These are phyloP conservation scores for Globisporangium takayamanum DNA, from an alignment of 352 stramenopile species.

Conservation along the genomic window DNA sequence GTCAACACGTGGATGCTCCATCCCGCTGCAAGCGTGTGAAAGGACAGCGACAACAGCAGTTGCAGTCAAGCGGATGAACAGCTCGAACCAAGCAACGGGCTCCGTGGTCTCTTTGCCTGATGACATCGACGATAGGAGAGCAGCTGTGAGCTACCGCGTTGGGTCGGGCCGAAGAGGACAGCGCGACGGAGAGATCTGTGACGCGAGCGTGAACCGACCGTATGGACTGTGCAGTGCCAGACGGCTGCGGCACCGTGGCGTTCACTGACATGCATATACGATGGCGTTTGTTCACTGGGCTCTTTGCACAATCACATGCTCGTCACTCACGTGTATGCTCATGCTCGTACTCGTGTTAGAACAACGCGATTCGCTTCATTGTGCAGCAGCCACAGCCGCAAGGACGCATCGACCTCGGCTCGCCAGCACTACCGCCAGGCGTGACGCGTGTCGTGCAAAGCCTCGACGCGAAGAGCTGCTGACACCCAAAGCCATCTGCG, in stretches of 20 bases:
- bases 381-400: constrained; percentile 2
- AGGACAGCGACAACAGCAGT: too few species aligned
- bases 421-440: not conserved
- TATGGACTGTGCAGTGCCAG: constrained; percentile 24
- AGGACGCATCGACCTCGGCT: not conserved
- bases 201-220: constrained; percentile 29
- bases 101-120: not conserved
- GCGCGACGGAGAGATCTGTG: constrained; percentile 20
- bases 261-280: constrained; percentile 35
- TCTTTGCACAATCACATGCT: not conserved
- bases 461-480: constrained; percentile 26
- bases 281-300: not conserved
- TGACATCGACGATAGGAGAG: not conserved
- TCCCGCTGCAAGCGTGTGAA: too few species aligned
- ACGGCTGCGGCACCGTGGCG: constrained; percentile 14
- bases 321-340: not conserved
- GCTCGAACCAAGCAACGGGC: too few species aligned
- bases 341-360: constrained; percentile 12
- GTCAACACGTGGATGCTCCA: too few species aligned
- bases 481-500: constrained; percentile 34
- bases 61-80: too few species aligned
- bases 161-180: constrained; percentile 18
- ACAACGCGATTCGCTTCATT: constrained; percentile 35
- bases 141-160: not conserved
- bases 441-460: constrained; percentile 16